Conservation (phyloP, 108 stramenopile genomes). For the Nannochloropsis granulata region DNA sequence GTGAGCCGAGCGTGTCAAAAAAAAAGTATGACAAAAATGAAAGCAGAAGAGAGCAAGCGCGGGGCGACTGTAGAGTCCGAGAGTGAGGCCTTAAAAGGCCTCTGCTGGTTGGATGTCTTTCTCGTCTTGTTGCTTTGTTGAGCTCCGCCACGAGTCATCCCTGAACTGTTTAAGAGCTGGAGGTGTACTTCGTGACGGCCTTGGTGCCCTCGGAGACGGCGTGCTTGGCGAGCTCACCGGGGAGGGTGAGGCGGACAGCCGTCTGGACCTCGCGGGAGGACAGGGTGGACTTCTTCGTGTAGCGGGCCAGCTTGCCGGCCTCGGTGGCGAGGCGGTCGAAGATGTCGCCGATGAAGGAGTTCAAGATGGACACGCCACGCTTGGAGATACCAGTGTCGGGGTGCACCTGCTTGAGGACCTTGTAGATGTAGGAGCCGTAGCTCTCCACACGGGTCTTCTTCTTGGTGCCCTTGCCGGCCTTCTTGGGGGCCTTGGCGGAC, state of each 20-base stretch:
- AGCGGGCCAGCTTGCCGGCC: constrained; percentile 60
- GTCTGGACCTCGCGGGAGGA: constrained; percentile 73
- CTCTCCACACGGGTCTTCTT: constrained; percentile 64
- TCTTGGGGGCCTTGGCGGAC: constrained; percentile 36
- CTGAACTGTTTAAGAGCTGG: background rate
- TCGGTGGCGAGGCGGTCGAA: constrained; percentile 70
- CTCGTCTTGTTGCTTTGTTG: background rate
- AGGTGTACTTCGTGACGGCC: constrained; percentile 44
- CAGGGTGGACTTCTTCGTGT: constrained; percentile 80
- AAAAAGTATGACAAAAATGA: background rate
- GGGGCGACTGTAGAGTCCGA: background rate
- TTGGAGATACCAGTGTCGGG: constrained; percentile 68
- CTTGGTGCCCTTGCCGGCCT: constrained; percentile 24
- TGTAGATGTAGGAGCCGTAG: constrained; percentile 69
- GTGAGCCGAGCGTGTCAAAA: background rate
- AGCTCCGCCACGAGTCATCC: background rate
- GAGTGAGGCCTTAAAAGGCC: background rate
- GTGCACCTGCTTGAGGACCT: constrained; percentile 54
- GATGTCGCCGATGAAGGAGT: constrained; percentile 81
- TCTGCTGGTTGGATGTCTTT: background rate
- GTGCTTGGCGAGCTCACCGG: constrained; percentile 84
- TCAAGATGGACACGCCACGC: constrained; percentile 76
- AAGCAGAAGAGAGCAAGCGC: too few relatives aligned
- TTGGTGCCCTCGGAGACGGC: constrained; percentile 56
- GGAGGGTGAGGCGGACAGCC: constrained; percentile 65